Conservation (phyloP, 2,329 filamentous ascomycete species). For the Pyricularia sp. region DNA sequence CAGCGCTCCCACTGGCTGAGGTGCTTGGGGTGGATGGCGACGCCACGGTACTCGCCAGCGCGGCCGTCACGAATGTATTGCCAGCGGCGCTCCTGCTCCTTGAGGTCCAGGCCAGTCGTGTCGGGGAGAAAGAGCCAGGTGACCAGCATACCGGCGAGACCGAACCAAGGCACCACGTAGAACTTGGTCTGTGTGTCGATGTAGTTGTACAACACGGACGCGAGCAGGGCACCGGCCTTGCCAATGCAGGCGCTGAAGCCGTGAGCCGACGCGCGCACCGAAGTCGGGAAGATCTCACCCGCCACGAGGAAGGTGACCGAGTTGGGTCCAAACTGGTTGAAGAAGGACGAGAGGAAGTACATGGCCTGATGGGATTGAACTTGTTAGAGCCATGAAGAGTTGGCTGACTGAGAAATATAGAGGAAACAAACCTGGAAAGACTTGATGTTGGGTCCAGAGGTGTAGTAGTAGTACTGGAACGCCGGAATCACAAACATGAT, state of each 20-base stretch:
- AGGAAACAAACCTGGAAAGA: conserved; percentile 46
- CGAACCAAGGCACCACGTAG: conserved; percentile 92
- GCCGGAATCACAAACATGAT: conserved; percentile 87
- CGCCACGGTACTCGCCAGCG: conserved; percentile 79
- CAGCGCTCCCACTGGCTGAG: conserved; percentile 82
- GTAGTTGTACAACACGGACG: conserved; percentile 90
- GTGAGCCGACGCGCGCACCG: conserved; percentile 86
- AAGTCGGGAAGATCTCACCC: conserved; percentile 92
- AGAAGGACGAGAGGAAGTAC: conserved; percentile 97
- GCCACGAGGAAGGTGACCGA: conserved; percentile 93
- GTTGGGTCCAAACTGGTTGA: conserved; percentile 98
- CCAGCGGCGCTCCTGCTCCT: conserved; percentile 96
- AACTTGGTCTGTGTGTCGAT: conserved; percentile 79
- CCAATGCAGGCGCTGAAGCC: conserved; percentile 88
- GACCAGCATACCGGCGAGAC: conserved; percentile 74
- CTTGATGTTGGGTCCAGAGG: conserved; percentile 58
- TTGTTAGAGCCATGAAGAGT: background rate
- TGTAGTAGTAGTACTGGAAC: conserved; percentile 83
- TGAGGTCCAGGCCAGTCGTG: conserved; percentile 90
- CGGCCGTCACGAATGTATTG: conserved; percentile 71
- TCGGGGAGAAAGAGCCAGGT: conserved; percentile 88
- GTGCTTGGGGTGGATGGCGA: conserved; percentile 84
- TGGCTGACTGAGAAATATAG: background rate
- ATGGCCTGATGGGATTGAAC: conserved; percentile 56
- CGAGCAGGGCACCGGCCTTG: conserved; percentile 80